A percentile compares a stretch with the other conserved stretches of the same genome.
phyloP scores from a whole-genome alignment of 2,329 filamentous ascomycete species.

The Botrytis porri region DNA sequence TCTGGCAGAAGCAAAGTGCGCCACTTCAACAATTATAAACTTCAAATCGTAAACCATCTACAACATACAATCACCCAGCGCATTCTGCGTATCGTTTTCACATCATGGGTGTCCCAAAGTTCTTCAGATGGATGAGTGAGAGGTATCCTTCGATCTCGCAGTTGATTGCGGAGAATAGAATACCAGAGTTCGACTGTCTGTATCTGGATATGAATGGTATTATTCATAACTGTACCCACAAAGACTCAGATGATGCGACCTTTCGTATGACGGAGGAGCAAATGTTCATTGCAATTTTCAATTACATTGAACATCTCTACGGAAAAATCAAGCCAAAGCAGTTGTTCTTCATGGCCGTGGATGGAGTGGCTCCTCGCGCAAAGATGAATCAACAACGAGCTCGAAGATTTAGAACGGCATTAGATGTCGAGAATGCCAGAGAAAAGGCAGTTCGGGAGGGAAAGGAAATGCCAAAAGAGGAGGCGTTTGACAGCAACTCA shows the following conservation, averaged over 20 bases:
- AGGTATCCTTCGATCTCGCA: slow-evolving; percentile 98
- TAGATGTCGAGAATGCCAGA: slow-evolving; percentile 84
- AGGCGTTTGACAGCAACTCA: slow-evolving; percentile 97
- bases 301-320: slow-evolving; percentile 98
- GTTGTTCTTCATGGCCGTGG: slow-evolving; percentile 99
- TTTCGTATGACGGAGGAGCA: slow-evolving; percentile 95
- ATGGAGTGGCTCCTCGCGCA: slow-evolving; percentile 92
- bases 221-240: slow-evolving; percentile 97
- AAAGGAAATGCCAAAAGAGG: slow-evolving; percentile 89
- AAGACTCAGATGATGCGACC: slow-evolving; percentile 71
- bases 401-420: slow-evolving; percentile 87
- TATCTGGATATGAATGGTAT: slow-evolving; percentile 99
- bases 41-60: slow-evolving; percentile 20
- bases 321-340: slow-evolving; percentile 98
- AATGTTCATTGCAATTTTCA: slow-evolving; percentile 99
- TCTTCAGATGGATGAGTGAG: slow-evolving; percentile 87
- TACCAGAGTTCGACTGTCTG: slow-evolving; percentile 97
- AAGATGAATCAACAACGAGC: slow-evolving; percentile 99
- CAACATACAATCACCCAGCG: slow-evolving; percentile 1
- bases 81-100: slow-evolving; percentile 6
- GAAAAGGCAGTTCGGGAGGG: slow-evolving; percentile 91
- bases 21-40: slow-evolving; percentile 20
- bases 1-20: slow-evolving; percentile 35
- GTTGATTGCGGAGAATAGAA: slow-evolving; percentile 96
- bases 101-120: slow-evolving; percentile 53